A percentile compares a stretch with the other conserved stretches of the same genome.
Evolutionary conservation across 2,329 filamentous ascomycete genomes (phyloP).

Genomic region (Furcasterigmium furcatum): DNA sequence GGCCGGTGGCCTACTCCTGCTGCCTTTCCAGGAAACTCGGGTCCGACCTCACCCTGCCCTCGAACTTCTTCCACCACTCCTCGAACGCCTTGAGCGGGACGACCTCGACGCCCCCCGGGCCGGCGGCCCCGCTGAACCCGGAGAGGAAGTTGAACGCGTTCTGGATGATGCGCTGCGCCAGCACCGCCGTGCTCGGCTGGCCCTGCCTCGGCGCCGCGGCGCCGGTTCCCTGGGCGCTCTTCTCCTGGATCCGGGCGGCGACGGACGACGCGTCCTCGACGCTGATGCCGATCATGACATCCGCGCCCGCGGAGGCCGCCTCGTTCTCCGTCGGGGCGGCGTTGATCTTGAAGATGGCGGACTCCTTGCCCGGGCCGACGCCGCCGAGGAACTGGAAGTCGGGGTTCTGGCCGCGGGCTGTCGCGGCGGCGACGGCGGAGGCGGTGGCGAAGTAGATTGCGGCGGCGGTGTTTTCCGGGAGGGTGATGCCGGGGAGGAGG

Average conservation of each 20-base stretch:
- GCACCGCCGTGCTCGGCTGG: constrained; percentile 64
- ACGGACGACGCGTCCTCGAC: constrained; percentile 76
- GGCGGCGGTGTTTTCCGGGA: constrained; percentile 76
- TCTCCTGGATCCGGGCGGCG: constrained; percentile 61
- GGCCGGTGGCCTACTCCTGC: constrained; percentile 19
- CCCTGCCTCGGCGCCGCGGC: too few relatives aligned
- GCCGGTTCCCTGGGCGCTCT: constrained; percentile 35
- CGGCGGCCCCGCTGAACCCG: constrained; percentile 70
- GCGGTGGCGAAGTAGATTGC: constrained; percentile 79
- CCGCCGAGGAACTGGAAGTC: constrained; percentile 85
- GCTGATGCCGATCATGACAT: constrained; percentile 76
- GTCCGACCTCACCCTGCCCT: constrained; percentile 79
- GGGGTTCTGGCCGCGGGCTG: constrained; percentile 36
- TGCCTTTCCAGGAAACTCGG: constrained; percentile 81
- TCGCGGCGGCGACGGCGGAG: constrained; percentile 32
- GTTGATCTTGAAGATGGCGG: constrained; percentile 81
- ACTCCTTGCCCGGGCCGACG: constrained; percentile 86
- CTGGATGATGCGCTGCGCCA: constrained; percentile 91
- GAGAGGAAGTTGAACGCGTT: constrained; percentile 97
- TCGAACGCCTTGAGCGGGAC: constrained; percentile 94
- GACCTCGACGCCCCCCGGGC: constrained; percentile 68
- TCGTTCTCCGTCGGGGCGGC: constrained; percentile 16
- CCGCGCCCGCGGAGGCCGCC: constrained; percentile 18
- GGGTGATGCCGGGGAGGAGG: constrained; percentile 71
- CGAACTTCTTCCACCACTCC: constrained; percentile 98